Percentiles rank a stretch among this genome's conserved stretches.
Conservation (phyloP, 139 green algal genomes). For the Spirogloea muscicola region DNA sequence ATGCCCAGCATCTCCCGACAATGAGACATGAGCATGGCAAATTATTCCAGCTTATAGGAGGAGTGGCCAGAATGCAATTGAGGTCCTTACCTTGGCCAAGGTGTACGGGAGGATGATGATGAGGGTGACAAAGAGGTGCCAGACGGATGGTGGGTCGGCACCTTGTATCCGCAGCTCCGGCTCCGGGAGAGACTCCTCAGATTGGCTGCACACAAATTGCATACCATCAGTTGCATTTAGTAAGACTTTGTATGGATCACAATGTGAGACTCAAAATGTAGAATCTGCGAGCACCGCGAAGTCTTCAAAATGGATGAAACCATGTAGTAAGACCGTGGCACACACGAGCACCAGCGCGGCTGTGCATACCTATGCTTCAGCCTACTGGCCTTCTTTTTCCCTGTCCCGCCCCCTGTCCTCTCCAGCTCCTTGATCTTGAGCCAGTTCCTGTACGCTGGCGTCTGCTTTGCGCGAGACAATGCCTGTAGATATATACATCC, state of each 20-base stretch:
- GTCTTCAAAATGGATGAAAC: neutral
- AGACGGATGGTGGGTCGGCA: constrained; percentile 22
- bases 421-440: constrained; percentile 36
- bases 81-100: constrained; percentile 21
- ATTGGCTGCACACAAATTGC: neutral
- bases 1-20: too few relatives aligned
- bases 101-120: constrained; percentile 29
- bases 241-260: neutral
- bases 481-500: neutral
- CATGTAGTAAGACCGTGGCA: neutral
- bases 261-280: too few relatives aligned
- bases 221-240: neutral
- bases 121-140: constrained; percentile 23
- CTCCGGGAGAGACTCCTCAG: neutral
- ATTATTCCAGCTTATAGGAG: too few relatives aligned
- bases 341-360: neutral
- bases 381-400: constrained; percentile 19
- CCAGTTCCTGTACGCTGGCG: constrained; percentile 29
- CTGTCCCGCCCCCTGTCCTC: neutral
- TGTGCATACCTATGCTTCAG: constrained; percentile 5
- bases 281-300: too few relatives aligned
- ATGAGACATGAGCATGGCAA: too few relatives aligned
- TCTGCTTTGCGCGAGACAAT: constrained; percentile 40
- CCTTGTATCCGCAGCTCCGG: constrained; percentile 33
- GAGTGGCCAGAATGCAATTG: too few relatives aligned